Conservation (phyloP, 2,329 filamentous ascomycete genomes). For the Chaetothyriales sp. region DNA sequence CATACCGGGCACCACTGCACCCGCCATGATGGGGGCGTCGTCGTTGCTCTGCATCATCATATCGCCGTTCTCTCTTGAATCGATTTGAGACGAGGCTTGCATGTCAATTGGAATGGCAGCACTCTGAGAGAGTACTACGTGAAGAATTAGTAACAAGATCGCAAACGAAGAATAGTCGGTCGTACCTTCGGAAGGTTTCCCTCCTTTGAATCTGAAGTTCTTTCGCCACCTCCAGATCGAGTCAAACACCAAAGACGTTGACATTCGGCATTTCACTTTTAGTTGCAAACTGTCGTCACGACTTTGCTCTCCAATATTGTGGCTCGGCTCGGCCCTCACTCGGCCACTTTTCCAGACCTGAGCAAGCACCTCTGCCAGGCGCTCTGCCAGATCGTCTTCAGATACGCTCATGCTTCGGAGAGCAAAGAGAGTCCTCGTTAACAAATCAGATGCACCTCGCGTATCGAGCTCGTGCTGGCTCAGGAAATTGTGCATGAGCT, state of each 20-base stretch:
- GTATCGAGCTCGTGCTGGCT: slow-evolving; percentile 33
- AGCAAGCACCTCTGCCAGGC: slow-evolving; percentile 51
- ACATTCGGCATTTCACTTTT: slow-evolving; percentile 54
- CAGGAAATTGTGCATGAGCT: slow-evolving; percentile 54
- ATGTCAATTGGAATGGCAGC: not conserved
- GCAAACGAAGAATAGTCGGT: slow-evolving; percentile 20
- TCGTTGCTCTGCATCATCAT: not conserved
- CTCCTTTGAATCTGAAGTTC: slow-evolving; percentile 49
- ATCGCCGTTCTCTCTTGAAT: not conserved
- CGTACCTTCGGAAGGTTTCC: slow-evolving; percentile 34
- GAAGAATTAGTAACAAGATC: not conserved
- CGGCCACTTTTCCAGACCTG: slow-evolving; percentile 48
- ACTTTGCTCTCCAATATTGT: slow-evolving; percentile 14
- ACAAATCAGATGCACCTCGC: slow-evolving; percentile 43
- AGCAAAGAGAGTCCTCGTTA: slow-evolving; percentile 45
- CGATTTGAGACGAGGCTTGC: not conserved
- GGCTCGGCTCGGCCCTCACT: slow-evolving; percentile 19
- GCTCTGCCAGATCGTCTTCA: slow-evolving; percentile 50
- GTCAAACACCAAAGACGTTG: slow-evolving; percentile 54
- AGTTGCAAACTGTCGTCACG: slow-evolving; percentile 36
- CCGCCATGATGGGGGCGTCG: not conserved
- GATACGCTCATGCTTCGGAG: slow-evolving; percentile 48
- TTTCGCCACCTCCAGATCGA: slow-evolving; percentile 56
- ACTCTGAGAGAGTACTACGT: not conserved
- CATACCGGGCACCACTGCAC: slow-evolving; percentile 16